A percentile compares a stretch with the other conserved stretches of the same genome.
Conservation (phyloP, 202 grass and related monocot genomes). For the Elaeis oleifera region DNA sequence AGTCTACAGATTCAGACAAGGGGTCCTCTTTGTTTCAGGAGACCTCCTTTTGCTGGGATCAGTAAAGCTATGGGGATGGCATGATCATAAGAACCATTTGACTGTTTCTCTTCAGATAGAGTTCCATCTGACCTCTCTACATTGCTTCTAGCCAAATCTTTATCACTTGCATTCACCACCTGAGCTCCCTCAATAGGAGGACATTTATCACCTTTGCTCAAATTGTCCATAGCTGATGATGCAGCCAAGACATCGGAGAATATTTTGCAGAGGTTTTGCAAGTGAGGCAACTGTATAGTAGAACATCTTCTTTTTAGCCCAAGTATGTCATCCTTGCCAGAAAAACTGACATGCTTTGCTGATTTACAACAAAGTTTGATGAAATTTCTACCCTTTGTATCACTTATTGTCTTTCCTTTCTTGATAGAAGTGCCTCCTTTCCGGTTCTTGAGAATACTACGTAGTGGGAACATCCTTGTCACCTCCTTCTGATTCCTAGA, state of each 20-base stretch:
- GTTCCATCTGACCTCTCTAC: conserved; percentile 22
- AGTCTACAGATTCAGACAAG: conserved; percentile 29
- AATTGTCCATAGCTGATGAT: conserved; percentile 35
- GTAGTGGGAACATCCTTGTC: background rate
- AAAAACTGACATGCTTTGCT: conserved; percentile 43
- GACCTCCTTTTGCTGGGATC: background rate
- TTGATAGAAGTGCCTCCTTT: background rate
- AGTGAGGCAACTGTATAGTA: conserved; percentile 23
- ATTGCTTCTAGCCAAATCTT: conserved; percentile 27
- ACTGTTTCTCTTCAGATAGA: conserved; percentile 14
- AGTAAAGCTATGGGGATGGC: background rate
- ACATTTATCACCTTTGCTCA: conserved; percentile 30
- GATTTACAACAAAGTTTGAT: conserved; percentile 39
- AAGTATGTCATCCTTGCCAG: conserved; percentile 28
- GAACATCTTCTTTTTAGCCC: conserved; percentile 26
- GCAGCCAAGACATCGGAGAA: conserved; percentile 44
- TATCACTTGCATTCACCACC: conserved; percentile 30
- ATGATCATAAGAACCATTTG: conserved; percentile 8
- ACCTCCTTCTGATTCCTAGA: conserved; percentile 1
- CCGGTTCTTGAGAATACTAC: background rate
- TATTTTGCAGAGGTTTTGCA: conserved; percentile 30
- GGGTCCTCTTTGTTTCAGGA: conserved; percentile 12
- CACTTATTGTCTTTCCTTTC: conserved; percentile 3
- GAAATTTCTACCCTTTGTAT: conserved; percentile 1
- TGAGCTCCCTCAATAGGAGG: conserved; percentile 32